These are phyloP conservation scores for Osmanthus fragrans DNA, from an alignment of 257 asterid species.

Conservation along the genomic window DNA sequence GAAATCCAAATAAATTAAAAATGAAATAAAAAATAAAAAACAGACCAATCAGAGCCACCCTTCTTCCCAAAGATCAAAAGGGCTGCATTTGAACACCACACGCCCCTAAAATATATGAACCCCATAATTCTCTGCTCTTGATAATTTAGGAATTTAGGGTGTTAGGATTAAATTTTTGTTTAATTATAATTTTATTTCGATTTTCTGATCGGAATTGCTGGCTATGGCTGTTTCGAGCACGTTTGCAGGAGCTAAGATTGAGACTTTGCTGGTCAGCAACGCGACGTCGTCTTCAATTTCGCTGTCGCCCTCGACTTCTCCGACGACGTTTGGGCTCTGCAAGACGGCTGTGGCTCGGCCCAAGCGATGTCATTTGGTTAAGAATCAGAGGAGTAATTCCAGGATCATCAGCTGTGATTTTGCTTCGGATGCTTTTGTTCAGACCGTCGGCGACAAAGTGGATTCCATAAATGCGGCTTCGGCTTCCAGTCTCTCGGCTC, in stretches of 20 bases:
- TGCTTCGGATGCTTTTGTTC: constrained; percentile 41
- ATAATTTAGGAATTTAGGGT: constrained; percentile 17
- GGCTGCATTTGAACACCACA: constrained; percentile 19
- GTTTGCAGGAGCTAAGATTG: constrained; percentile 75
- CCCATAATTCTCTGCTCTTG: constrained; percentile 8
- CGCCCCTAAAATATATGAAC: constrained; percentile 10
- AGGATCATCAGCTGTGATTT: constrained; percentile 55
- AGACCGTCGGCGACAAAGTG: constrained; percentile 30
- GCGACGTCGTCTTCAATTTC: constrained; percentile 44
- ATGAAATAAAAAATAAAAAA: neutral
- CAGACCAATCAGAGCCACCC: neutral
- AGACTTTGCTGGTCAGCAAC: constrained; percentile 55
- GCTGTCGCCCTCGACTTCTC: constrained; percentile 36
- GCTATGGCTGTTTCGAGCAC: constrained; percentile 76
- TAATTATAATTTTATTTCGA: neutral
- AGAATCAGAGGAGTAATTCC: constrained; percentile 40
- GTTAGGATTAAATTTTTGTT: constrained; percentile 12
- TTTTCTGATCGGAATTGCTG: neutral
- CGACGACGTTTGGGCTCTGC: constrained; percentile 47
- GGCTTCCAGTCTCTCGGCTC: constrained; percentile 84
- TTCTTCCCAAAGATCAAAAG: constrained; percentile 13
- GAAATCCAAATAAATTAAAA: constrained; percentile 47
- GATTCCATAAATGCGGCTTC: constrained; percentile 43
- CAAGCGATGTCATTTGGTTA: constrained; percentile 29
- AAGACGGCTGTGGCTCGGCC: constrained; percentile 37